These are phyloP conservation scores for Diaporthe nobilis DNA, from an alignment of 2,329 filamentous ascomycete species.

Conservation along the genomic window DNA sequence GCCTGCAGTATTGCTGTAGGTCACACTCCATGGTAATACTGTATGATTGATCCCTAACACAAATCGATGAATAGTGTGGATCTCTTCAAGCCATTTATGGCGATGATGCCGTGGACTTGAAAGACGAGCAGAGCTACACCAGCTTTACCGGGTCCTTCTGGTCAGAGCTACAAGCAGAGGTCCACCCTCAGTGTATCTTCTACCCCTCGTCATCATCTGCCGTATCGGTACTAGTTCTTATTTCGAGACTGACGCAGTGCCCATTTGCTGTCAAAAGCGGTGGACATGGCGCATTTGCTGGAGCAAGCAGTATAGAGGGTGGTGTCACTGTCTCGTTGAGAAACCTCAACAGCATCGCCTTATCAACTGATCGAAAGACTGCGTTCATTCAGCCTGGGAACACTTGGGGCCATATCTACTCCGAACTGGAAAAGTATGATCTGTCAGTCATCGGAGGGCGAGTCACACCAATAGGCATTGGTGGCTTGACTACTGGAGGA, in stretches of 20 bases:
- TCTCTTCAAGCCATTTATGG: constrained; percentile 36
- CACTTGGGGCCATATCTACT: not conserved
- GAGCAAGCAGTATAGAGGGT: constrained; percentile 26
- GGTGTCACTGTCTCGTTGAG: constrained; percentile 32
- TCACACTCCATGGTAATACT: not conserved
- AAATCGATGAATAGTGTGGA: constrained; percentile 18
- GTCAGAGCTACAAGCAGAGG: constrained; percentile 40
- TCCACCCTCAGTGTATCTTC: constrained; percentile 38
- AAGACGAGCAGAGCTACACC: constrained; percentile 7
- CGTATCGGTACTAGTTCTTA: constrained; percentile 4
- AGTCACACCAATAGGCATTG: constrained; percentile 16
- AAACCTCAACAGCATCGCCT: not conserved
- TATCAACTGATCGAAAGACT: constrained; percentile 16
- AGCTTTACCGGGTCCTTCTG: constrained; percentile 40
- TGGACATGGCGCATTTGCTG: constrained; percentile 27
- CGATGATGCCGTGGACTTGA: constrained; percentile 33
- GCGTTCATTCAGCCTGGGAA: constrained; percentile 8
- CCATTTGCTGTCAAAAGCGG: constrained; percentile 35
- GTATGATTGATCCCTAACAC: not conserved
- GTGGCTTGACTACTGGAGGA: constrained; percentile 29
- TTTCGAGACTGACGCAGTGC: constrained; percentile 27
- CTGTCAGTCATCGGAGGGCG: constrained; percentile 18
- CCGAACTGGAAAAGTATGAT: constrained; percentile 14
- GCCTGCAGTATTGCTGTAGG: not conserved
- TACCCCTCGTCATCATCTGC: constrained; percentile 9